These are phyloP conservation scores for Phytophthora litchii DNA, from an alignment of 352 stramenopile species.

Conservation along the genomic window DNA sequence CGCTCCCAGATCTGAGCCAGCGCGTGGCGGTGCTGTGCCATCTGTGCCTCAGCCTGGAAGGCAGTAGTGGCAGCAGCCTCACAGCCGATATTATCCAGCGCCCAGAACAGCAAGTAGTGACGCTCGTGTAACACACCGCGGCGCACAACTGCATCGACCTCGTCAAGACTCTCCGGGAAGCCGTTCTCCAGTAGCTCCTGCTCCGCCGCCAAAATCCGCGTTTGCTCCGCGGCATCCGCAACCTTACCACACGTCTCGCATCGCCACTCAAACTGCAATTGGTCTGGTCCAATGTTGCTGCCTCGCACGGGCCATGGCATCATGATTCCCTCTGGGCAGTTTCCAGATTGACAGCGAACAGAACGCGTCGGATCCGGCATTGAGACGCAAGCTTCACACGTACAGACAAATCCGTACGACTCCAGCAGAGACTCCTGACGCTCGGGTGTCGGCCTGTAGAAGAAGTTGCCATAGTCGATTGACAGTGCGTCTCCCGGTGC, in stretches of 20 bases:
- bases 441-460: conserved; percentile 71
- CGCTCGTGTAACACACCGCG: conserved; percentile 58
- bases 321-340: conserved; percentile 49
- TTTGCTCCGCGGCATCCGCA: conserved; percentile 38
- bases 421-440: conserved; percentile 60
- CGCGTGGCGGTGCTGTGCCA: conserved; percentile 37
- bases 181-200: conserved; percentile 59
- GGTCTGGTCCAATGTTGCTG: conserved; percentile 31
- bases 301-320: conserved; percentile 48
- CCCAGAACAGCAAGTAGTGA: conserved; percentile 84
- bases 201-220: conserved; percentile 51
- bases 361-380: conserved; percentile 57
- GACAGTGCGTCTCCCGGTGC: conserved; percentile 64
- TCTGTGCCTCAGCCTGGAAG: conserved; percentile 42
- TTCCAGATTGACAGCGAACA: conserved; percentile 50
- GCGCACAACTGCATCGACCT: conserved; percentile 56
- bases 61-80: conserved; percentile 47
- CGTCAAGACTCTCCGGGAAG: conserved; percentile 65
- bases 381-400: conserved; percentile 59
- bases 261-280: conserved; percentile 61
- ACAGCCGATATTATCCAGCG: conserved; percentile 71
- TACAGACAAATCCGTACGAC: conserved; percentile 72
- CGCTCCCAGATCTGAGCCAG: conserved; percentile 66
- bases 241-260: conserved; percentile 53
- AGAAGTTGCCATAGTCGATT: conserved; percentile 84